Percentiles rank a stretch among this genome's conserved stretches.
phyloP scores from a whole-genome alignment of 345 rosid genomes.

The Hevea brasiliensis region DNA sequence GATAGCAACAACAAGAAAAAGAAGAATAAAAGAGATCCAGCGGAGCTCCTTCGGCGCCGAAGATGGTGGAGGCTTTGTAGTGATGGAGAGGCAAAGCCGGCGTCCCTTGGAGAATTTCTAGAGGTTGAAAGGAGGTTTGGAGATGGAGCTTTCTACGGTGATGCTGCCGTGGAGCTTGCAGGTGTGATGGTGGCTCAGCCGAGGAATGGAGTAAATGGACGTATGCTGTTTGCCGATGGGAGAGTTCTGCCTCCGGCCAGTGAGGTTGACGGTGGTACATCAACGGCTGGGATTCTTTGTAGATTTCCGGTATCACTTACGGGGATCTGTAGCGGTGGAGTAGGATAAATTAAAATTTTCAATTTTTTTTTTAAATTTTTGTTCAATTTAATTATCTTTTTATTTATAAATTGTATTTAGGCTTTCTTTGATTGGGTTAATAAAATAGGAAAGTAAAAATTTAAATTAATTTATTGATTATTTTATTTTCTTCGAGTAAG shows the following conservation, averaged over 20 bases:
- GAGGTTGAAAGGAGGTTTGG: conserved; percentile 91
- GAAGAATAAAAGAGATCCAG: conserved; percentile 27
- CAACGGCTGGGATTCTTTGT: conserved; percentile 52
- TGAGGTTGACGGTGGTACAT: conserved; percentile 29
- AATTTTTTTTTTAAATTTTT: not conserved
- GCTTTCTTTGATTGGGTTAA: too few relatives aligned
- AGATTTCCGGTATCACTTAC: conserved; percentile 73
- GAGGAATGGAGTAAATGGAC: conserved; percentile 30
- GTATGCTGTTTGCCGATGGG: conserved; percentile 74
- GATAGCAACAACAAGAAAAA: conserved; percentile 18
- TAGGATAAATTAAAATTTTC: conserved; percentile 22
- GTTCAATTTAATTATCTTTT: too few relatives aligned
- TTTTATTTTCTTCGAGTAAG: too few relatives aligned
- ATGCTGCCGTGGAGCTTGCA: conserved; percentile 52
- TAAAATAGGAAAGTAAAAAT: too few relatives aligned
- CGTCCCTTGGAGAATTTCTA: conserved; percentile 82
- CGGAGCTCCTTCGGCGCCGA: conserved; percentile 26
- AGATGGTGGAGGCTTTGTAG: conserved; percentile 90
- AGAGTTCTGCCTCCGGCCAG: conserved; percentile 74
- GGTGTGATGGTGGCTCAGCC: conserved; percentile 40
- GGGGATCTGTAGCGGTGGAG: conserved; percentile 71
- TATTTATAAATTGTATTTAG: too few relatives aligned
- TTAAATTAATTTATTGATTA: too few relatives aligned
- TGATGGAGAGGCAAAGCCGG: conserved; percentile 58
- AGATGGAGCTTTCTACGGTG: conserved; percentile 51